Base-by-base conservation (phyloP, 1,284 basidiomycete genomes). In the Xerocomus cyaneibrunnescens region DNA sequence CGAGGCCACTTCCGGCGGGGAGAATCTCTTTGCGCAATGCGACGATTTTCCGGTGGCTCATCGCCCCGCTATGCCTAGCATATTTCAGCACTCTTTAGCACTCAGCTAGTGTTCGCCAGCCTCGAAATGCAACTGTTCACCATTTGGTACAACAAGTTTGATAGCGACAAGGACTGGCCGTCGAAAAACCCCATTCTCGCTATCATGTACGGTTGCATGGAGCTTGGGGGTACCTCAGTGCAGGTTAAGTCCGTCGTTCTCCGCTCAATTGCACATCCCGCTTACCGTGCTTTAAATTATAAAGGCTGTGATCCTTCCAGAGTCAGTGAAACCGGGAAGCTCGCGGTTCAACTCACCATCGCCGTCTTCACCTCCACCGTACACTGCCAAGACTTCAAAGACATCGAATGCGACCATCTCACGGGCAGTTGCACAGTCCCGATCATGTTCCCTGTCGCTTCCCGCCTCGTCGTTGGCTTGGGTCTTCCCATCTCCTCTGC, bases 331-430 rank as follows among this genome's bases (percentile, higher is more conserved):
- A 67, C 65, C 1, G 64, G 55, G 2, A 55, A 51, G 34, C 52
- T 67, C 5, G 65, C 67, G 0, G 39, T 67, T 8, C 66, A 63
- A 4, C 36, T 70, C 22, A 69, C 62, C 3, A 53, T 66, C 5
- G 55, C 60, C 0, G 58, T 65, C 22, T 68, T 68, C 31, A 41
- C 66, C 1, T 71, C 72, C 0, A 75, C 74, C 0, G 69, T 74
- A 7, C 73, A 76, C 31, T 65, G 72, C 8, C 74, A 76, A 52
- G 74, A 75, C 52, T 76, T 76, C 50, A 66, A 70, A 25, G 74
- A 75, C 50, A 52, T 64, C 12, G 58, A 63, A 3, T 73, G 74
- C 1, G 74, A 76, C 39, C 51, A 51, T 6, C 7, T 63, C 35
- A 62, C 62, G 0, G 71, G 70, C 1, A 67, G 74, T 0, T 28